Base-by-base conservation (phyloP, 2,329 filamentous ascomycete species). In the Chaetomiaceae sp. region DNA sequence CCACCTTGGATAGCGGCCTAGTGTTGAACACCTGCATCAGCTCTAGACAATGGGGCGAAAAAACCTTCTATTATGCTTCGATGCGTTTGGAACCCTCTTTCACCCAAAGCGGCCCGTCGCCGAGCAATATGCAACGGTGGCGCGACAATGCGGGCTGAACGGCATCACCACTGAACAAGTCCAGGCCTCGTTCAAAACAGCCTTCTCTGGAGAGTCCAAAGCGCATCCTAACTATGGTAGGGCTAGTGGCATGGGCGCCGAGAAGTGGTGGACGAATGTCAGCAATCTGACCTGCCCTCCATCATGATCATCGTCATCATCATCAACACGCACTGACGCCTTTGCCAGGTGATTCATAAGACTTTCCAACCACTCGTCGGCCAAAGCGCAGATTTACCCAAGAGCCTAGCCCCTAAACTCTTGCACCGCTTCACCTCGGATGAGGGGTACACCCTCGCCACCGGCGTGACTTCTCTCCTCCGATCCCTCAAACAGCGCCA, bases 41-140 rank as follows among this genome's bases (percentile, higher is more conserved):
- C 30, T 14, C 16, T 2, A 18, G 6, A 14, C 9, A 2, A 54
- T 54, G 55, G 43, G 25, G 8, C 41, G 41, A 5, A 29, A 53
- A 13, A 79, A 80, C 55, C 71, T 85, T 2, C 66, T 85, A 0
- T 65, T 85, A 1, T 81, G 79, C 55, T 79, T 86, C 48, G 82
- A 86, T 64, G 82, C 82, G 4, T 85, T 85, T 59, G 81, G 79
- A n/a, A 86, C 82, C 0, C 69, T 86, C 2, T 85, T 83, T 66
- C 69, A 66, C 10, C 80, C 81, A 0, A 75, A 69, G 44, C 61
- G 62, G 9, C 68, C 78, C 1, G 74, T 85, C 7, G 69, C 72
- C 5, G 64, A 70, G 48, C 78, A 83, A 59, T 86, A 86, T 64
- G 73, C 67, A 33, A 66, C 73, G 18, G 70, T 79, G 2, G 82